A percentile compares a stretch with the other conserved stretches of the same genome.
Evolutionary conservation across 2,329 filamentous ascomycete species (phyloP).

Genomic region (Aspergillus tamarii): DNA sequence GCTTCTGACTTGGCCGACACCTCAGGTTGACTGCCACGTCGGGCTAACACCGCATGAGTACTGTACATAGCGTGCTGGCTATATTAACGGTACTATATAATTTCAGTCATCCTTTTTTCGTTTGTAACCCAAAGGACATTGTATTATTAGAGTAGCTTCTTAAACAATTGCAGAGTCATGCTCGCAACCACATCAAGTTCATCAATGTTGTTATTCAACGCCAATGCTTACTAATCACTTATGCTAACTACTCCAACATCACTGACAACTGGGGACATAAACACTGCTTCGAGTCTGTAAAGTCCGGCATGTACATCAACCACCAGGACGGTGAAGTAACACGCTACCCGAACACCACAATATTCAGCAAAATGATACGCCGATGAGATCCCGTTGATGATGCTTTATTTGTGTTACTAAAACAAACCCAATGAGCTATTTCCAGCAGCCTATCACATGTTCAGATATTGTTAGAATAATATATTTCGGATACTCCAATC

Average conservation of each 20-base stretch:
- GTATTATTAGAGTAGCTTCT: background rate
- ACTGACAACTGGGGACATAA: background rate
- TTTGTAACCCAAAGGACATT: background rate
- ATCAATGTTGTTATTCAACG: background rate
- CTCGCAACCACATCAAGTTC: background rate
- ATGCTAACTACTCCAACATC: background rate
- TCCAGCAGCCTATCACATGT: background rate
- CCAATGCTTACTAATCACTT: background rate
- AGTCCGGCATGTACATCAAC: background rate
- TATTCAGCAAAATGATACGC: background rate
- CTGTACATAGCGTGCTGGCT: background rate
- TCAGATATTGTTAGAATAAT: background rate
- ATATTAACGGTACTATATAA: background rate
- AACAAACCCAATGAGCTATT: background rate
- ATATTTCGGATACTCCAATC: background rate
- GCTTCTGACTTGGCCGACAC: conserved; percentile 10
- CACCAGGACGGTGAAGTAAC: background rate
- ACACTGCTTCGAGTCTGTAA: background rate
- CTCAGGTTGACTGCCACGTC: conserved; percentile 9
- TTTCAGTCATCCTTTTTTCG: background rate
- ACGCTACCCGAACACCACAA: background rate
- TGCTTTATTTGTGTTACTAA: background rate
- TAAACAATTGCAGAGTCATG: background rate
- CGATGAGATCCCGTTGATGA: background rate
- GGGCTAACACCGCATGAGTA: background rate